Percentiles rank a stretch among this genome's conserved stretches.
Conservation (phyloP, 768 basidiomycete species). For the Mycena metata region DNA sequence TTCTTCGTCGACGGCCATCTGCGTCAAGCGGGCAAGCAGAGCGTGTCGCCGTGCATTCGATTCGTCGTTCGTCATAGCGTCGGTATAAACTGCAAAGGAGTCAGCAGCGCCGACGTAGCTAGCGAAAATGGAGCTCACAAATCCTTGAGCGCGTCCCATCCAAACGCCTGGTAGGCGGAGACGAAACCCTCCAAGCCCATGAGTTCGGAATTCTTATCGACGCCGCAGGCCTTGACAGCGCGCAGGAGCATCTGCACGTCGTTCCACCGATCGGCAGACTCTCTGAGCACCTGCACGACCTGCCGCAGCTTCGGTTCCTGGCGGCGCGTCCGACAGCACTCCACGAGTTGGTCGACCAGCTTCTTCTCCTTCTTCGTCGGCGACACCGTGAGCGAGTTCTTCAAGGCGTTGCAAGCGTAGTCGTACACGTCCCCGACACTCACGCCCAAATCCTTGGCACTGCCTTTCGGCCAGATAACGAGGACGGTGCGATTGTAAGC, state of each 20-base stretch:
- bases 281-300: conserved; percentile 30
- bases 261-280: conserved; percentile 38
- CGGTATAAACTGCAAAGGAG: conserved; percentile 21
- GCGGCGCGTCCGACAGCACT: conserved; percentile 18
- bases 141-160: conserved; percentile 31
- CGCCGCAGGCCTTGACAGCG: conserved; percentile 28
- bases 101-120: not conserved
- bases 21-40: conserved; percentile 29
- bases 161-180: conserved; percentile 39
- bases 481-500: conserved; percentile 32
- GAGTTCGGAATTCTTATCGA: conserved; percentile 26
- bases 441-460: conserved; percentile 17
- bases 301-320: conserved; percentile 11
- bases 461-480: conserved; percentile 31
- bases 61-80: conserved; percentile 23
- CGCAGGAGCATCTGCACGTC: conserved; percentile 27
- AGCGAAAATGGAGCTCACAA: conserved; percentile 14
- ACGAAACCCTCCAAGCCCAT: conserved; percentile 37
- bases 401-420: conserved; percentile 25
- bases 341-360: conserved; percentile 11
- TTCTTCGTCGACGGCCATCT: conserved; percentile 27
- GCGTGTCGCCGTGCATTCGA: conserved; percentile 30
- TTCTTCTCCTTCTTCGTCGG: conserved; percentile 32
- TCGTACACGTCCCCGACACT: conserved; percentile 35
- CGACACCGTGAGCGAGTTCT: conserved; percentile 21